phyloP scores from a whole-genome alignment of 805 yeast genomes.

The Nakazawaea laoshanensis region DNA sequence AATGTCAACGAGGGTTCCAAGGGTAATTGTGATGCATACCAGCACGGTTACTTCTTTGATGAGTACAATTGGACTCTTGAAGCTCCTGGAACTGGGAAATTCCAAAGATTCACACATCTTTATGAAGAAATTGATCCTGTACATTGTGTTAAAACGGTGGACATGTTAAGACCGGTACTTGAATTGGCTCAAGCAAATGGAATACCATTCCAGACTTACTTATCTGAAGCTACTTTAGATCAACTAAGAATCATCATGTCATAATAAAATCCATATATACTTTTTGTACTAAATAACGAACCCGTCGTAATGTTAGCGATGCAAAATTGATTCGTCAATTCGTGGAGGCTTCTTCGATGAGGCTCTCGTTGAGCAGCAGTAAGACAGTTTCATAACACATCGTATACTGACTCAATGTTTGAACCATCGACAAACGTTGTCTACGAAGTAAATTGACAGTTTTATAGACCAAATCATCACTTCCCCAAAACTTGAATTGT shows the following conservation, averaged over 20 bases:
- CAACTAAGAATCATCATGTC: slow-evolving; percentile 16
- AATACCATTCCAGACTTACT: too few relatives aligned
- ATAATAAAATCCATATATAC: not conserved
- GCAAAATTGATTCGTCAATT: not conserved
- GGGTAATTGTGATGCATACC: slow-evolving; percentile 52
- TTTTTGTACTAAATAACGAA: too few relatives aligned
- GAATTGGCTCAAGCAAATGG: too few relatives aligned
- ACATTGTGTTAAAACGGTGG: slow-evolving; percentile 41
- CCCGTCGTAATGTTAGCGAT: too few relatives aligned
- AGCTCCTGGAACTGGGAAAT: slow-evolving; percentile 30
- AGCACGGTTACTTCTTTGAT: slow-evolving; percentile 29
- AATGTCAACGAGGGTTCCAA: slow-evolving; percentile 55
- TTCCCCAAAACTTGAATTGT: slow-evolving; percentile 14
- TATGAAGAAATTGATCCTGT: slow-evolving; percentile 38
- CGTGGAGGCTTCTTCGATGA: not conserved
- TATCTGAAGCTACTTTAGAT: too few relatives aligned
- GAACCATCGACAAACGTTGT: slow-evolving; percentile 81
- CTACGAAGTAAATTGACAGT: slow-evolving; percentile 60
- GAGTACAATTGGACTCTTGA: slow-evolving; percentile 22
- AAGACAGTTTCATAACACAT: slow-evolving; percentile 60
- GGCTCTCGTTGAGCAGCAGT: slow-evolving; percentile 4
- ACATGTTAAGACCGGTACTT: too few relatives aligned
- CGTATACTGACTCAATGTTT: slow-evolving; percentile 65
- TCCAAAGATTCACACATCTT: slow-evolving; percentile 29
- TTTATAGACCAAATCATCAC: slow-evolving; percentile 50